Evolutionary conservation across 768 basidiomycete species (phyloP).

Genomic region (Kockovaella imperatae): DNA sequence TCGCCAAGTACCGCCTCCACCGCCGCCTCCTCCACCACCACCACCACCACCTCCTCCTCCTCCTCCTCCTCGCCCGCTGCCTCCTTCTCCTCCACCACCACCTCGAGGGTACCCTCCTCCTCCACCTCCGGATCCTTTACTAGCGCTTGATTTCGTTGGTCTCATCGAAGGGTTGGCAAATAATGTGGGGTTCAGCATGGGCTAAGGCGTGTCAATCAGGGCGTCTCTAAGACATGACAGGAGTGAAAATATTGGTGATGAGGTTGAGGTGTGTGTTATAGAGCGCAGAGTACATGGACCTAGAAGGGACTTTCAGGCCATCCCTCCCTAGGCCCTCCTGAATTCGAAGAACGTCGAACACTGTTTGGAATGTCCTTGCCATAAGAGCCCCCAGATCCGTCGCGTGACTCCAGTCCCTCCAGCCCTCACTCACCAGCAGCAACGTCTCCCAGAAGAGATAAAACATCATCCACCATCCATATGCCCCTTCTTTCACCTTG

Average conservation of each 20-base stretch:
- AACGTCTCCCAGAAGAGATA: conserved; percentile 36
- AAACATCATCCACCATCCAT: conserved; percentile 11
- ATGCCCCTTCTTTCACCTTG: conserved; percentile 6
- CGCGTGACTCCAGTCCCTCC: too few species aligned
- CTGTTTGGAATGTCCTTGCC: not conserved
- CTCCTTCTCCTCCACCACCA: conserved; percentile 11
- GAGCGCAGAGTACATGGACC: too few species aligned
- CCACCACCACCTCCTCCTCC: conserved; percentile 15
- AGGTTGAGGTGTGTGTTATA: not conserved
- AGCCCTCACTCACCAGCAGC: conserved; percentile 21
- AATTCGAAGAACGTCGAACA: too few species aligned
- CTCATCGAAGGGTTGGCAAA: conserved; percentile 22
- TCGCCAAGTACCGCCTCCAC: conserved; percentile 12
- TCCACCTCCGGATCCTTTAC: not conserved
- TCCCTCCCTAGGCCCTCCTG: too few species aligned
- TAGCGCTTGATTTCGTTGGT: not conserved
- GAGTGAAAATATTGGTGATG: not conserved
- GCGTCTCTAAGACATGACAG: not conserved
- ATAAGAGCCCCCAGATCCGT: not conserved
- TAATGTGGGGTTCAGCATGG: conserved; percentile 25
- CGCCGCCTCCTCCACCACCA: conserved; percentile 15
- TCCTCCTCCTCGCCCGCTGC: conserved; percentile 19
- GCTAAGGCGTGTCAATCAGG: conserved; percentile 14
- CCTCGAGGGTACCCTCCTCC: not conserved
- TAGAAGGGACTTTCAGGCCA: too few species aligned